Conservation (phyloP, 148 eudicot species). For the Dianthus caryophyllus region DNA sequence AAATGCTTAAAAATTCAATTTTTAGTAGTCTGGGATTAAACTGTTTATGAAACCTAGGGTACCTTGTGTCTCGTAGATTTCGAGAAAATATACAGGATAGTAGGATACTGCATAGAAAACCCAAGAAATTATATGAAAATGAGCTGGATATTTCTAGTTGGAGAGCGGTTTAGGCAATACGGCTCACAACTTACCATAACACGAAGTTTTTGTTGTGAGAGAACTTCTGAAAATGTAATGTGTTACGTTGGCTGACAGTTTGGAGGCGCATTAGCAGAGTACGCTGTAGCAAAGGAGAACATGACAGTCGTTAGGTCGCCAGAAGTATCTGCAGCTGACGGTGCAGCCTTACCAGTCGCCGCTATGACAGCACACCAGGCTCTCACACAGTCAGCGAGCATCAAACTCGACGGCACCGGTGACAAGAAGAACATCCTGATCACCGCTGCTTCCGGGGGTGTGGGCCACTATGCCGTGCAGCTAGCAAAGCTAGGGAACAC, state of each 20-base stretch:
- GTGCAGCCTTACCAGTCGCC: constrained; percentile 50
- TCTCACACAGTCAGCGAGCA: constrained; percentile 42
- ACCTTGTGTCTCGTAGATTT: too few relatives aligned
- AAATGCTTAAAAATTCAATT: too few relatives aligned
- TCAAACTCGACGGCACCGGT: constrained; percentile 55
- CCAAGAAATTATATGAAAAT: too few relatives aligned
- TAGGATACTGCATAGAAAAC: too few relatives aligned
- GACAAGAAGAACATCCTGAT: constrained; percentile 52
- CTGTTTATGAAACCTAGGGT: too few relatives aligned
- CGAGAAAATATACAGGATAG: too few relatives aligned
- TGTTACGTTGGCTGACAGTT: constrained; percentile 27
- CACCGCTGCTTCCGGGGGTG: constrained; percentile 75
- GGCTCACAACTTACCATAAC: neutral
- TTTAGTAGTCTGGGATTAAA: too few relatives aligned
- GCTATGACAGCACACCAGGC: constrained; percentile 67
- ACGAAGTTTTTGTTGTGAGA: neutral
- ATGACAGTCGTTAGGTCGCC: constrained; percentile 47
- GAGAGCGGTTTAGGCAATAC: too few relatives aligned
- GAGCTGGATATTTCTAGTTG: neutral
- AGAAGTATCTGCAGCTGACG: constrained; percentile 71
- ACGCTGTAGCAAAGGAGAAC: constrained; percentile 50
- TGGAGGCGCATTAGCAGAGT: constrained; percentile 79
- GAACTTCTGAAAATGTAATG: neutral
- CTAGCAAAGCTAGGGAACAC: constrained; percentile 79
- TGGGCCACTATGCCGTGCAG: constrained; percentile 76